Conservation (phyloP, 2,329 filamentous ascomycete genomes). For the Sordariomycetes sp. region DNA sequence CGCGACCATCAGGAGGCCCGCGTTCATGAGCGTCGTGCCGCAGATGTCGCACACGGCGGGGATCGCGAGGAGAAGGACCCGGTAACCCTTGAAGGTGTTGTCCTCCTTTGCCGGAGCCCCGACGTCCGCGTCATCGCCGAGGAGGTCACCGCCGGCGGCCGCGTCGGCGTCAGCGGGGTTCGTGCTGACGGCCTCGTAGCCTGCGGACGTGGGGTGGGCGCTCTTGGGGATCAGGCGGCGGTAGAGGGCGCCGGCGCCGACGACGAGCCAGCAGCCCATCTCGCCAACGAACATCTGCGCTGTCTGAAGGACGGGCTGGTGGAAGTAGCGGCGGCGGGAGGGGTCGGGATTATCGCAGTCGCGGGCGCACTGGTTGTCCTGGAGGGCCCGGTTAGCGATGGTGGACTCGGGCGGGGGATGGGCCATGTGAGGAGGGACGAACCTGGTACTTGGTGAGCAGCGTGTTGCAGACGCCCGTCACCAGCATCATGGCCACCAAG, state of each 20-base stretch:
- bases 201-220: constrained; percentile 26
- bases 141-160: constrained; percentile 11
- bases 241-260: constrained; percentile 57
- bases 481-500: constrained; percentile 88
- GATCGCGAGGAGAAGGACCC: constrained; percentile 62
- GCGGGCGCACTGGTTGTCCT: constrained; percentile 95
- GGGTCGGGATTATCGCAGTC: constrained; percentile 66
- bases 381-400: background rate
- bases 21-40: constrained; percentile 95
- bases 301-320: constrained; percentile 93
- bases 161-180: constrained; percentile 30
- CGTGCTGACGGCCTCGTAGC: constrained; percentile 53
- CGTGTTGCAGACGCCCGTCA: constrained; percentile 94
- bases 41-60: constrained; percentile 90
- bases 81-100: constrained; percentile 52
- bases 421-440: background rate
- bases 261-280: constrained; percentile 88
- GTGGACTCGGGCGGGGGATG: background rate
- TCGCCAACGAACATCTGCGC: constrained; percentile 98
- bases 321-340: constrained; percentile 59
- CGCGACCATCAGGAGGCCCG: constrained; percentile 82
- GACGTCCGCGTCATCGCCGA: constrained; percentile 12
- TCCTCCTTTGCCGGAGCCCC: constrained; percentile 26
- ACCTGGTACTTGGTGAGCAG: constrained; percentile 95
- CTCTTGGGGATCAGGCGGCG: constrained; percentile 35